Conservation (phyloP, 139 green algal genomes). For the Chlorella sp. region DNA sequence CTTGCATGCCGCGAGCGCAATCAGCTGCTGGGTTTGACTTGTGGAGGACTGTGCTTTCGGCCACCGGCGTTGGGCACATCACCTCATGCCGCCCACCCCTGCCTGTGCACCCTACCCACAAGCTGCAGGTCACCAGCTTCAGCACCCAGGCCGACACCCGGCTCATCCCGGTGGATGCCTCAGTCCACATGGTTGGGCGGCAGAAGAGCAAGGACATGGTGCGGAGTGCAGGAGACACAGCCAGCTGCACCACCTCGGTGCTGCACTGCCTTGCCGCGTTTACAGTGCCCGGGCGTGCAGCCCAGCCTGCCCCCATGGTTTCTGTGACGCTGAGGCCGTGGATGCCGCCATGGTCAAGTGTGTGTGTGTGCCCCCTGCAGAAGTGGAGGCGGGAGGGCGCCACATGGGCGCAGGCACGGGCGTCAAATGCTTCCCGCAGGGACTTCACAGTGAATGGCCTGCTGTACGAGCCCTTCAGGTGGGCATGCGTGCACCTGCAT, state of each 20-base stretch:
- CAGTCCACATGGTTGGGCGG: constrained; percentile 18
- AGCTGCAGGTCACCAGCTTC: constrained; percentile 50
- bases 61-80: no score
- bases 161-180: neutral
- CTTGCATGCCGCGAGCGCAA: no score
- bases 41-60: no score
- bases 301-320: neutral
- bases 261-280: no score
- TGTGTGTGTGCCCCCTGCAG: neutral
- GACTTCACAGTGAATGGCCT: constrained; percentile 85
- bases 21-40: no score
- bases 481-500: neutral
- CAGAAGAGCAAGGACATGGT: constrained; percentile 3
- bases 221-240: neutral
- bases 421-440: constrained; percentile 55
- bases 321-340: neutral
- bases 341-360: no score
- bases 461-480: constrained; percentile 76
- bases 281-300: no score
- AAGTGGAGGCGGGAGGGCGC: neutral
- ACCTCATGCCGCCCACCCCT: no score
- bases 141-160: constrained; percentile 25
- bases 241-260: no score
- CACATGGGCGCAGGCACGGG: constrained; percentile 46
- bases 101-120: no score